Evolutionary conservation across 225 moss, liverwort and hornwort genomes (phyloP).

Genomic region (Asterella californica): DNA sequence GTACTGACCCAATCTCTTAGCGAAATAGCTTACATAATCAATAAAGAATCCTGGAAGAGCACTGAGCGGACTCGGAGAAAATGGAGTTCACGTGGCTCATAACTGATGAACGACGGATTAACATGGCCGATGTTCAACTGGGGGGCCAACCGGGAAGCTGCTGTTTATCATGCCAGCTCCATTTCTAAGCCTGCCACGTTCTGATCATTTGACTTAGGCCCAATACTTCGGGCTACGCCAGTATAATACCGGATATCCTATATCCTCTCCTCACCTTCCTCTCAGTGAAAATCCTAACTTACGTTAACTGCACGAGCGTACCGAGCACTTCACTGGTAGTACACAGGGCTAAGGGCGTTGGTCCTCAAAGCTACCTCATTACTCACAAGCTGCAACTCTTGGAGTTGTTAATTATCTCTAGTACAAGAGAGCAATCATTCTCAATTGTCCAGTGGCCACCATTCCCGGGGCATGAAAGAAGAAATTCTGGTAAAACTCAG

Average conservation of each 20-base stretch:
- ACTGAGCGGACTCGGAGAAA: not conserved
- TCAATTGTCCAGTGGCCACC: not conserved
- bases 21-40: not conserved
- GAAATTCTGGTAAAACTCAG: not conserved
- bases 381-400: not conserved
- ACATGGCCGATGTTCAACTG: not conserved
- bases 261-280: not conserved
- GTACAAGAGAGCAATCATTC: not conserved
- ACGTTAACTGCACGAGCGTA: not conserved
- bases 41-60: not conserved
- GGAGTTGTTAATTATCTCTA: not conserved
- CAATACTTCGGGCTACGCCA: not conserved
- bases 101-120: not conserved
- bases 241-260: not conserved
- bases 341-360: not conserved
- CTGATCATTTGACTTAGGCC: not conserved
- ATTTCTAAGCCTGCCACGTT: not conserved
- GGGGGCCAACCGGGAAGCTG: not conserved
- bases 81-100: not conserved
- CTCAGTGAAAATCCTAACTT: not conserved
- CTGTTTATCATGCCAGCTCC: not conserved
- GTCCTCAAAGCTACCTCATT: not conserved
- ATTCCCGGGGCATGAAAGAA: not conserved
- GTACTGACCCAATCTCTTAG: not conserved
- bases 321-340: not conserved